Conservation (phyloP, 2,329 filamentous ascomycete genomes). For the Bimuria novae-zelandiae region DNA sequence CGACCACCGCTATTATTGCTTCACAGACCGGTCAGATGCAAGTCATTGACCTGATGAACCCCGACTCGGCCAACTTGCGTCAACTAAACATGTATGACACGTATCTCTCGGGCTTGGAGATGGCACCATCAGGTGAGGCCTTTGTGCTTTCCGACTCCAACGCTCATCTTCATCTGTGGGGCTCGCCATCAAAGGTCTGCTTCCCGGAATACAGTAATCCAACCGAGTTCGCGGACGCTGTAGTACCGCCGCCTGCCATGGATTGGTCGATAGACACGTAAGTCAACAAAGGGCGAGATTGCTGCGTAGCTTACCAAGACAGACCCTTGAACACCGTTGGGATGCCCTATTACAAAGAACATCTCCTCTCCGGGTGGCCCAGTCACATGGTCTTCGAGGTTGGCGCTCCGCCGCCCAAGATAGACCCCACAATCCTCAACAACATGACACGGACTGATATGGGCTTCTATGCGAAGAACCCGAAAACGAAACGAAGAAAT, state of each 20-base stretch:
- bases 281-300: slow-evolving; percentile 33
- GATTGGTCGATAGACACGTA: slow-evolving; percentile 75
- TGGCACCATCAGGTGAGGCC: slow-evolving; percentile 86
- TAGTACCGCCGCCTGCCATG: slow-evolving; percentile 62
- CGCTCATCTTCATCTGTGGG: slow-evolving; percentile 83
- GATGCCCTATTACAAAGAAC: slow-evolving; percentile 91
- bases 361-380: slow-evolving; percentile 87
- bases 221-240: slow-evolving; percentile 71
- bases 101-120: slow-evolving; percentile 79
- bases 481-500: slow-evolving; percentile 74
- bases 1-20: slow-evolving; percentile 91
- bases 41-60: slow-evolving; percentile 93
- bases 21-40: slow-evolving; percentile 94
- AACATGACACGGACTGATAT: slow-evolving; percentile 74
- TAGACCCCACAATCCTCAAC: slow-evolving; percentile 72
- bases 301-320: slow-evolving; percentile 11
- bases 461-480: slow-evolving; percentile 78
- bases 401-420: slow-evolving; percentile 76
- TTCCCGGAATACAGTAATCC: slow-evolving; percentile 83
- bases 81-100: slow-evolving; percentile 76
- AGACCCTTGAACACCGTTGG: slow-evolving; percentile 84
- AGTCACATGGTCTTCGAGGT: slow-evolving; percentile 82
- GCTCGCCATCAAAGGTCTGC: slow-evolving; percentile 80
- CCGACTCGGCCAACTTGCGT: slow-evolving; percentile 81
- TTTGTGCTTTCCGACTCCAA: slow-evolving; percentile 80